Conservation (phyloP, 352 stramenopile species). For the Globisporangium takayamanum region DNA sequence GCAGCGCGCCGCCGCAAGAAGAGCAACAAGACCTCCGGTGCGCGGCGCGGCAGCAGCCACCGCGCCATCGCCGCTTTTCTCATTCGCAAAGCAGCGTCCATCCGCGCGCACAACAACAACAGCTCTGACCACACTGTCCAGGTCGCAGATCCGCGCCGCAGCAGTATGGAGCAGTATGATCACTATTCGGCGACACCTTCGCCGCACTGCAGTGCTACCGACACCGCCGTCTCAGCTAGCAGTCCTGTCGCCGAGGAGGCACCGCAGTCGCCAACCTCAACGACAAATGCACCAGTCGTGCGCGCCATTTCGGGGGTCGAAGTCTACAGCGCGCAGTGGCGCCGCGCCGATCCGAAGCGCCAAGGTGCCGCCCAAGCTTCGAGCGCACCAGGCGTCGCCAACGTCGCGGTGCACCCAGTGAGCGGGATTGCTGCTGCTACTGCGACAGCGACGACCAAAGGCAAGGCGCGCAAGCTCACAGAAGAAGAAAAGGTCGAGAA, state of each 20-base stretch:
- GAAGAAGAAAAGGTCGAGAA: conserved; percentile 35
- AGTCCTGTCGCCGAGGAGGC: neutral
- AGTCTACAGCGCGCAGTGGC: conserved; percentile 9
- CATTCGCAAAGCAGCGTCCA: neutral
- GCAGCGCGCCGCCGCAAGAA: no score
- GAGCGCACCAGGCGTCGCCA: neutral
- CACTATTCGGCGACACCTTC: neutral
- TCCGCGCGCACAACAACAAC: neutral
- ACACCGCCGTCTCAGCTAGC: neutral
- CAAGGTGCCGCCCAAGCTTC: neutral
- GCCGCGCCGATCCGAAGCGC: conserved; percentile 3
- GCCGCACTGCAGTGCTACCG: neutral
- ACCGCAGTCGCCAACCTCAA: neutral
- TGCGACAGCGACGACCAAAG: neutral
- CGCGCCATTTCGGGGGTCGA: neutral
- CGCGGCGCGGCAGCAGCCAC: no score
- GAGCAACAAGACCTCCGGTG: no score
- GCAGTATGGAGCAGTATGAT: neutral
- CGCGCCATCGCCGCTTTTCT: neutral
- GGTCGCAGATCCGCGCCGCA: no score
- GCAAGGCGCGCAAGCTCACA: conserved; percentile 16
- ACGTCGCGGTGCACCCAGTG: neutral
- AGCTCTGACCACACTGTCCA: neutral
- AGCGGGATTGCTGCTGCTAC: neutral
- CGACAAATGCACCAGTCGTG: neutral